Conservation (phyloP, 2,329 filamentous ascomycete genomes). For the Aureobasidium sp. region DNA sequence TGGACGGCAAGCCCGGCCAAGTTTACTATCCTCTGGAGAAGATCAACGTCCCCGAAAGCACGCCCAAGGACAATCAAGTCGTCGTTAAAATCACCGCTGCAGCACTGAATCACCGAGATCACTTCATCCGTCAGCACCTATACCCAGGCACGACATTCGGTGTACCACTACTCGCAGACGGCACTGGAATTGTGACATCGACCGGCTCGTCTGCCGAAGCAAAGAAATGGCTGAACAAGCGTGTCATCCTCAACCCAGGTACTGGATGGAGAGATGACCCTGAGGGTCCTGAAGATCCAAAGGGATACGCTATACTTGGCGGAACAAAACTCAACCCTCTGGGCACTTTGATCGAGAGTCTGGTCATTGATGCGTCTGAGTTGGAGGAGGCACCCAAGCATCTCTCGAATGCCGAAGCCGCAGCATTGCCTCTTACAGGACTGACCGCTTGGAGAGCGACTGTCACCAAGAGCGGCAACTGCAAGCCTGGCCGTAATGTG, state of each 20-base stretch:
- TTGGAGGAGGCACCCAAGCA: conserved; percentile 71
- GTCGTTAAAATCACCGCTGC: conserved; percentile 70
- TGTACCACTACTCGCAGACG: conserved; percentile 74
- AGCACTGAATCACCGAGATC: conserved; percentile 88
- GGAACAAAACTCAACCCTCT: conserved; percentile 57
- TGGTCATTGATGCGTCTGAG: conserved; percentile 62
- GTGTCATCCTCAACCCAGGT: conserved; percentile 71
- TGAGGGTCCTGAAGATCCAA: conserved; percentile 63
- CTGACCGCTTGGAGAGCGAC: conserved; percentile 84
- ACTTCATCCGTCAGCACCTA: conserved; percentile 86
- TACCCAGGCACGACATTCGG: conserved; percentile 81
- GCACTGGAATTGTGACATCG: conserved; percentile 64
- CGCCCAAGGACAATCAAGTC: conserved; percentile 55
- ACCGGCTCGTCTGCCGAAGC: conserved; percentile 52
- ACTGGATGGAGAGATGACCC: conserved; percentile 67
- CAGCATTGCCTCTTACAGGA: conserved; percentile 77
- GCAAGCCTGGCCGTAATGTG: conserved; percentile 61
- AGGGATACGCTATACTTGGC: conserved; percentile 59
- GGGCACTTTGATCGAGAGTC: conserved; percentile 69
- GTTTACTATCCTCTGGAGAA: conserved; percentile 66
- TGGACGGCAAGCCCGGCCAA: conserved; percentile 76
- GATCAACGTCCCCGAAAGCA: conserved; percentile 55
- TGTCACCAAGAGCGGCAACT: conserved; percentile 66
- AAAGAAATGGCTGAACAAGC: conserved; percentile 52
- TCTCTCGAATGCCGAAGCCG: conserved; percentile 65